Evolutionary conservation across 2,329 filamentous ascomycete genomes (phyloP), one percentile per base, ranked within the genome.

Genomic region (Berkeleyomyces rouxiae): DNA sequence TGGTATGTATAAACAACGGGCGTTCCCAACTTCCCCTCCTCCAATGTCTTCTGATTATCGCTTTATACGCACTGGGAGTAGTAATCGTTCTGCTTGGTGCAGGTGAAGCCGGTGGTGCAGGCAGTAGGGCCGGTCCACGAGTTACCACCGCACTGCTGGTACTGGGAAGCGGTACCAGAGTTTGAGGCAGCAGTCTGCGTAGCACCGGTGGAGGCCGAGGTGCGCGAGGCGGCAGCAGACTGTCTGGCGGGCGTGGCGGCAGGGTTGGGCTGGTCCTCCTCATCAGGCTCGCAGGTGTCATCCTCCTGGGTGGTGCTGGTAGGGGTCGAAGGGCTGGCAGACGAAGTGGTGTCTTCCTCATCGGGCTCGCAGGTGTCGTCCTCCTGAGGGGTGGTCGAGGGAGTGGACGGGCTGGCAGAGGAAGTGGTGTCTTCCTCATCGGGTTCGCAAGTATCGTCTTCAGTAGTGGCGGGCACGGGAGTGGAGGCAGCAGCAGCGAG

Each of bases 11-110:
- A 36, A 39, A 55, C 51, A 39, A 55, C 16, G 51, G 13, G 39
- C 33, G 13, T 55, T 10, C 51, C 51, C 51, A 37, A 55, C 39
- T 39, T 37, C 51, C 16, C 13, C 33, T 55, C 11, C 7, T 55
- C 51, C 10, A 10, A 55, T 37, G 39, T 39, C 31, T 13, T 37
- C 31, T 53, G 23, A 16, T 3, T 9, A 11, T 13, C 39, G 61
- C 11, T 63, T 69, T 70, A 76, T 63, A 74, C 63, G 67, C 75
- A 77, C 67, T 77, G 75, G 13, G 62, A 72, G 69, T 76, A 77
- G 66, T 67, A 76, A 51, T 70, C 68, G 68, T 76, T 77, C 61
- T 69, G 43, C 58, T 68, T 70, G 47, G 66, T 69, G 70, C 75
- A 77, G 16, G 69, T 74, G 40, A 63, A 71, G 10, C 71, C 71